These are phyloP conservation scores for Didymella exigua DNA, from an alignment of 2,329 filamentous ascomycete species.

Conservation along the genomic window DNA sequence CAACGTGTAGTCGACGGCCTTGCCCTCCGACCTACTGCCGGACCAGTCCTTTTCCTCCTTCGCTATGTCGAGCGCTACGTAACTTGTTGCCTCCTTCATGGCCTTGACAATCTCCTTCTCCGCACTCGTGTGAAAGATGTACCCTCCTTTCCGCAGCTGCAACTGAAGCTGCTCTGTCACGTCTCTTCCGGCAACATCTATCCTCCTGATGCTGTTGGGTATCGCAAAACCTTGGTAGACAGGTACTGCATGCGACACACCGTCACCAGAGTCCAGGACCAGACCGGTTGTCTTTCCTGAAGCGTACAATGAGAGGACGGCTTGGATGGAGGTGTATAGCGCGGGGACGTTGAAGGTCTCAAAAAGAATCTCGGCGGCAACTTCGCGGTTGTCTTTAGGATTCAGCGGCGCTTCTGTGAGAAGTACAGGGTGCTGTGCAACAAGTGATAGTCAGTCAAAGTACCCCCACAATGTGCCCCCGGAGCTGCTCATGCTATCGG, in stretches of 20 bases:
- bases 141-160: conserved; percentile 86
- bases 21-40: conserved; percentile 74
- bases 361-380: conserved; percentile 94
- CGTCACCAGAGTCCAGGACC: conserved; percentile 92
- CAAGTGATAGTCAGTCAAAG: conserved; percentile 19
- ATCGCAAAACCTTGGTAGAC: conserved; percentile 99
- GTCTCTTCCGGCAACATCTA: conserved; percentile 94
- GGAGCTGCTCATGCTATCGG: conserved; percentile 1
- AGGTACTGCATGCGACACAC: conserved; percentile 94
- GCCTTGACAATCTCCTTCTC: conserved; percentile 98
- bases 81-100: conserved; percentile 95
- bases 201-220: conserved; percentile 90
- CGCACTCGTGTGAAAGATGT: conserved; percentile 95
- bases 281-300: conserved; percentile 95
- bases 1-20: conserved; percentile 83
- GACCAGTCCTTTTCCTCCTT: conserved; percentile 98
- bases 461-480: conserved; percentile 7
- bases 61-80: conserved; percentile 86
- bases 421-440: conserved; percentile 81
- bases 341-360: conserved; percentile 99
- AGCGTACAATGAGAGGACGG: conserved; percentile 92
- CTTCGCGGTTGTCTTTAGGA: conserved; percentile 93
- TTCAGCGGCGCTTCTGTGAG: conserved; percentile 96
- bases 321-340: conserved; percentile 95
- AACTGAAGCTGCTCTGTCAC: conserved; percentile 95